Evolutionary conservation across 179 eudicot genomes (phyloP), one percentile per base, ranked within the genome.

Genomic region (Gypsophila paniculata): DNA sequence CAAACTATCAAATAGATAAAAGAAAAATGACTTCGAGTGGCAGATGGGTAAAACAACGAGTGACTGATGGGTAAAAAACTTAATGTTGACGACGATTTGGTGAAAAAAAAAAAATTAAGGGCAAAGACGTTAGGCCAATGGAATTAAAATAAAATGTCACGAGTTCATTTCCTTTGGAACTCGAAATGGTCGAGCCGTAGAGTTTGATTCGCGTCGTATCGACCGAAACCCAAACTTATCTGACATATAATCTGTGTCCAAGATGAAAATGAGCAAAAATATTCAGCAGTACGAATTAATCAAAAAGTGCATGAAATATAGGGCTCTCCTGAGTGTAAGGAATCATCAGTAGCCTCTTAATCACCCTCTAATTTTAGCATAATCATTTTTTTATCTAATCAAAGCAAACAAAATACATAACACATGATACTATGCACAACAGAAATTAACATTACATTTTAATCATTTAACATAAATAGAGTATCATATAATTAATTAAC

Each of bases 251-350:
- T 46, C 9, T 8, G 52, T 46, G 15, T 46, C 52, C 14, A 13
- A 13, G 12, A 10, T 46, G 52, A 46, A 46, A 0, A 4, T 13
- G 1, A 46, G 15, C 52, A 0, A 46, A 8, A 57, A 57, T 57
- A 21, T 57, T 7, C 2, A 17, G 46, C 0, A 42, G 10, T 42
- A 36, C 7, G 7, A 36, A 36, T 36, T 7, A 42, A 42, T 42
- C 10, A 8, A 29, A 29, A 29, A 36, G 10, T 67, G 65, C 29
- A 29, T 54, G 54, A 57, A 69, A 73, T 74, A 23, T 57, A 61
- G 61, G 57, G 32, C 9, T 72, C 39, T 64, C 72, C 77, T 63
- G 36, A 63, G 42, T 69, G 42, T 32, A 48, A 78, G 77, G 77
- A 57, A 69, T 55, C 0, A 62, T 70, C 55, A 57, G 57, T 23